Evolutionary conservation across 768 basidiomycete species (phyloP), one percentile per base, ranked within the genome.

Genomic region (Naematelia aurantialba): DNA sequence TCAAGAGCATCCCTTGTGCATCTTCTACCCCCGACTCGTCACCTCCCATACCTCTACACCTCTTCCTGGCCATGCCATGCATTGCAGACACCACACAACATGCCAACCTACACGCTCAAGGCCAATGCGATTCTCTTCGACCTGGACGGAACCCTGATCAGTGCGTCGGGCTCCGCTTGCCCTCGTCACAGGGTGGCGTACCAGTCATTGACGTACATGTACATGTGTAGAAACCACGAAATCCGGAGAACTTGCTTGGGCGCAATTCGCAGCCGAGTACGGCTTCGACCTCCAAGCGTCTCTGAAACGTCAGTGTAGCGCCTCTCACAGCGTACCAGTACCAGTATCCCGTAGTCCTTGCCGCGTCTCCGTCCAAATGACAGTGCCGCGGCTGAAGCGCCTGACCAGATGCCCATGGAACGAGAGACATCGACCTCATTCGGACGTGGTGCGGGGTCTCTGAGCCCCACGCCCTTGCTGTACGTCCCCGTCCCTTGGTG

Each of bases 171-270:
- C n/a, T n/a, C n/a, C n/a, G n/a, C n/a, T n/a, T n/a, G n/a, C n/a
- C n/a, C n/a, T n/a, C n/a, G n/a, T n/a, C n/a, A n/a, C n/a, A n/a
- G n/a, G n/a, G n/a, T n/a, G n/a, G 34, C 31, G 11, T n/a, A 26
- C 1, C 11, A 30, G 11, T 4, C 13, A 4, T 27, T 34, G 22
- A 42, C n/a, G n/a, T n/a, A n/a, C n/a, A n/a, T n/a, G 25, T 54
- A 59, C 24, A 57, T 86, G 87, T 5, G 83, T 88, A 69, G 89
- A 91, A 77, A 89, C 89, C 1, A 91, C 89, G 4, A 87, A 88
- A 0, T 89, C 89, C 2, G 87, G 90, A 19, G 63, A 84, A 52
- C 82, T 82, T 60, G 86, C 88, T 5, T 92, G 90, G 90, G 79
- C 82, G 51, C 83, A 79, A 45, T 91, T 89, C 70, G 80, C 82